Base-by-base conservation (phyloP, 768 basidiomycete genomes). In the Rhizopogon rudus region DNA sequence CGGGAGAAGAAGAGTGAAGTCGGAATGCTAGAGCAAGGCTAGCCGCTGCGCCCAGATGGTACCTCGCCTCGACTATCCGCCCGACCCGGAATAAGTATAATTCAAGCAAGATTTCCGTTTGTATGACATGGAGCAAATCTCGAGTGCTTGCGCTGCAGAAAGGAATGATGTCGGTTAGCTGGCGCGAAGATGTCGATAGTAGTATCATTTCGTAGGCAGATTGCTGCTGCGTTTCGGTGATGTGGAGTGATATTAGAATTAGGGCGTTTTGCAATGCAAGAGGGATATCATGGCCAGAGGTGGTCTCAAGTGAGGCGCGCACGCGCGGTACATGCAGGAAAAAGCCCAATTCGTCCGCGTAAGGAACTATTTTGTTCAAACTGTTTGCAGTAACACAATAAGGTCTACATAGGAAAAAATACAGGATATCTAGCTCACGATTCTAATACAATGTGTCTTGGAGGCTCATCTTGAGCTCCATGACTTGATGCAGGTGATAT, bases 51-150 rank as follows among this genome's bases (percentile, higher is more conserved):
- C 77, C 77, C 22, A 78, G 73, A 57, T 79, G 81, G 54, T 78
- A 77, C 62, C 81, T 82, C 6, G 85, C 88, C 57, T 85, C 83
- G 2, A 87, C 71, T 37, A 80, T 67, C 33, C 80, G 75, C 53
- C 83, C 84, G 17, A 71, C 77, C 46, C 81, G 79, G 63, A 84
- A 80, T 62, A 88, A 81, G 65, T 84, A 88, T 60, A 81, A 78
- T 1, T 82, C 73, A 28, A 90, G 72, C n/a, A 91, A 74, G 4
- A 88, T 70, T 56, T 87, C 79, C 0, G 82, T 77, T 57, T 87
- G 85, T 8, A 86, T 62, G 14, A 82, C 77, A 51, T 83, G 78
- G 16, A 85, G 61, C 33, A 82, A 70, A 61, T 54, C 71, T 64
- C 56, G 71, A 57, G 62, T 76, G 61, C 63, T 72, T 3, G 64